phyloP scores from a whole-genome alignment of 1,284 basidiomycete species.

The Singerocomus rubriflavus region DNA sequence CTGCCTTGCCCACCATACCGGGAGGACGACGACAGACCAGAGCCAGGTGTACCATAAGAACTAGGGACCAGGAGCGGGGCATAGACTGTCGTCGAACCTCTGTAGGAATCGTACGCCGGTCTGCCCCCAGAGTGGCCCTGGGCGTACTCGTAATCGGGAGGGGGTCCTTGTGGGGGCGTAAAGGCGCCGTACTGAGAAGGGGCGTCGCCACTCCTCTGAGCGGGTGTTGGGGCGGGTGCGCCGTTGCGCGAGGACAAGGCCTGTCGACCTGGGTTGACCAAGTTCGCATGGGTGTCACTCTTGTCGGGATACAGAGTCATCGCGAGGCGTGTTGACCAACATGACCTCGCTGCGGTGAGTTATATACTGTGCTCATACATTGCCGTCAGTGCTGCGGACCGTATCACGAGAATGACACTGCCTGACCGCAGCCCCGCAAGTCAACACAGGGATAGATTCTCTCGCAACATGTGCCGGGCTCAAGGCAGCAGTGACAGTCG shows the following conservation, averaged over 20 bases:
- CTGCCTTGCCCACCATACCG: neutral
- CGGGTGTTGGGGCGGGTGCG: neutral
- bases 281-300: constrained; percentile 19
- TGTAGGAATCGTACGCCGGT: constrained; percentile 3
- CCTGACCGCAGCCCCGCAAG: neutral
- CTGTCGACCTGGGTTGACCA: constrained; percentile 9
- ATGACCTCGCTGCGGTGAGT: neutral
- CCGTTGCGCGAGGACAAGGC: constrained; percentile 4
- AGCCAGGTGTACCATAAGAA: neutral
- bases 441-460: too few relatives aligned
- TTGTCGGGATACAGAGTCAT: constrained; percentile 26
- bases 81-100: neutral
- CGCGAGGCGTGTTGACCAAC: neutral
- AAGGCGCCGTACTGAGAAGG: neutral
- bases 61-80: neutral
- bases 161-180: constrained; percentile 14
- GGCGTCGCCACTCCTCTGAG: neutral
- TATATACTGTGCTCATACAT: constrained; percentile 5
- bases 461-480: neutral
- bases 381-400: neutral
- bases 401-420: neutral
- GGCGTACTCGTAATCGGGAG: constrained; percentile 18
- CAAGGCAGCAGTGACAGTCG: constrained; percentile 13
- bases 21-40: neutral
- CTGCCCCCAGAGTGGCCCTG: constrained; percentile 2